Percentiles rank a stretch among this genome's conserved stretches.
phyloP scores from a whole-genome alignment of 2,329 filamentous ascomycete genomes.

The Verticillium isaacii region DNA sequence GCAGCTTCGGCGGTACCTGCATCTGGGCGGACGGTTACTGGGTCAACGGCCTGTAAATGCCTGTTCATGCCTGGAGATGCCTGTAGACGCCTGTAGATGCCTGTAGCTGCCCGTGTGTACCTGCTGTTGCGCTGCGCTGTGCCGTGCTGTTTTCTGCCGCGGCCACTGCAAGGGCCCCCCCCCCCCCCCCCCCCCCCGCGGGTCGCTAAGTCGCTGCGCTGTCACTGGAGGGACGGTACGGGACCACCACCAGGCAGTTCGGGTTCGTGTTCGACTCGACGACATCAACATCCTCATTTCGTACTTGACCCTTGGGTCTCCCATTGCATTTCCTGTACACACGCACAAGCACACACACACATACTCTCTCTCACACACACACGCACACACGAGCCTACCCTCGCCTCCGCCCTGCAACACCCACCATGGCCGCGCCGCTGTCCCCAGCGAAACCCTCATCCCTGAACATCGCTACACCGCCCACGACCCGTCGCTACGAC shows the following conservation, averaged over 20 bases:
- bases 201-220: too few species aligned
- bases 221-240: neutral
- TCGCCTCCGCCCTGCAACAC: neutral
- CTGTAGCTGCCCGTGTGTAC: too few species aligned
- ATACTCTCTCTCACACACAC: neutral
- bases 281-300: neutral
- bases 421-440: slow-evolving; percentile 34
- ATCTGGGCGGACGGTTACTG: slow-evolving; percentile 3
- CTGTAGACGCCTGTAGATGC: too few species aligned
- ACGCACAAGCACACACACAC: neutral
- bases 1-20: neutral
- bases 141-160: neutral
- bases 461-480: slow-evolving; percentile 30
- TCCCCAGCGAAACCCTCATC: slow-evolving; percentile 30
- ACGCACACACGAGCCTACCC: neutral
- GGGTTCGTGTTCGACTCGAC: neutral
- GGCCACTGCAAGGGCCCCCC: neutral
- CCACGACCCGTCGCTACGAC: slow-evolving; percentile 22
- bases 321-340: neutral
- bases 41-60: slow-evolving; percentile 2
- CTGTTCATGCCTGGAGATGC: neutral
- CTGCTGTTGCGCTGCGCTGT: neutral
- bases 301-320: neutral
- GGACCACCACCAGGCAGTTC: neutral
- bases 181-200: too few species aligned